Conservation (phyloP, 306 rosid genomes). For the Mucuna pruriens region DNA sequence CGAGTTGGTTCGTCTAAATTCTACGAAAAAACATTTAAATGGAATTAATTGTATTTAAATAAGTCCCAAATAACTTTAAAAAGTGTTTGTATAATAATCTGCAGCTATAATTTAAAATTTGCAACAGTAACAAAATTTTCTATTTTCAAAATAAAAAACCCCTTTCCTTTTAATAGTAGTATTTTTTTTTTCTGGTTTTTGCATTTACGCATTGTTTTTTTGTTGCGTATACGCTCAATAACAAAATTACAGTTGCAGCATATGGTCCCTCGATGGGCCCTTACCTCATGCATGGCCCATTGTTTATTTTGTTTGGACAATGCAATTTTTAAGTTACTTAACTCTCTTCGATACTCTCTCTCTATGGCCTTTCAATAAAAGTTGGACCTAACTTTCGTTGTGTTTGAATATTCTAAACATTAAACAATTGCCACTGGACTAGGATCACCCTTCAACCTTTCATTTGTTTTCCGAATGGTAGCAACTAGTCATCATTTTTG, state of each 20-base stretch:
- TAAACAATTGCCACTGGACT: background rate
- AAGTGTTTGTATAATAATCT: background rate
- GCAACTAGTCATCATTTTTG: background rate
- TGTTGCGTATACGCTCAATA: background rate
- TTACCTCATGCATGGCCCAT: background rate
- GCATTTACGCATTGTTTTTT: background rate
- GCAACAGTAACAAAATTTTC: background rate
- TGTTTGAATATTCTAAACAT: background rate
- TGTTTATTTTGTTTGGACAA: background rate
- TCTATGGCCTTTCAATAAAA: background rate
- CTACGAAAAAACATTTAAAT: background rate
- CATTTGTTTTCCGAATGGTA: background rate
- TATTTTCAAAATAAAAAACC: background rate
- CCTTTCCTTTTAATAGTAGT: background rate
- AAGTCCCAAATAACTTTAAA: background rate
- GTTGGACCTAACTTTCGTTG: background rate
- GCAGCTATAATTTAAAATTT: background rate
- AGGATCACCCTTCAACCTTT: background rate
- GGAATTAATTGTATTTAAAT: too few species aligned
- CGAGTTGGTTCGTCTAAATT: background rate
- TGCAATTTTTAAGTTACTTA: background rate
- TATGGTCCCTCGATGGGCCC: conserved; percentile 45
- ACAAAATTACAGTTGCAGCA: background rate
- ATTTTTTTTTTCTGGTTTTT: background rate
- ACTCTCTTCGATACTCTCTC: background rate